Conservation (phyloP, 2,329 filamentous ascomycete species). For the Ceratocystis variospora region DNA sequence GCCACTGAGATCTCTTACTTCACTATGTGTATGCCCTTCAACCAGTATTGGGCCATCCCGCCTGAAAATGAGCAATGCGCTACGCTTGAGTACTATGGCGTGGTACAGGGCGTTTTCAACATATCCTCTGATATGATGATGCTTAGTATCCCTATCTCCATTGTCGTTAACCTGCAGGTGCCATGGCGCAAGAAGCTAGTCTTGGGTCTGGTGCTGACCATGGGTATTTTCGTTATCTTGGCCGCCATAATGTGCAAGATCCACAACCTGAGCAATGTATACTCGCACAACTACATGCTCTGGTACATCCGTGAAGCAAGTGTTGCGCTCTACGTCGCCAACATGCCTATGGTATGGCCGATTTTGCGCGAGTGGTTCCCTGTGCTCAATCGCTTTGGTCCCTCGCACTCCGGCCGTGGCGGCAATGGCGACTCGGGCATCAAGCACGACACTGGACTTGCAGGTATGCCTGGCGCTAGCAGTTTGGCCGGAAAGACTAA, state of each 20-base stretch:
- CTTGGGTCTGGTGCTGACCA: conserved; percentile 33
- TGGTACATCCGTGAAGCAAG: conserved; percentile 36
- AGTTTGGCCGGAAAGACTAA: conserved; percentile 5
- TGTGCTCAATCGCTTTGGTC: conserved; percentile 17
- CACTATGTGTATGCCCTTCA: conserved; percentile 41
- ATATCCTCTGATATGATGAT: conserved; percentile 47
- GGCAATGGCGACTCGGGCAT: conserved; percentile 10
- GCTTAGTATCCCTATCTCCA: conserved; percentile 42
- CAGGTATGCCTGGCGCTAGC: conserved; percentile 4
- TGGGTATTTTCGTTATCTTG: conserved; percentile 37
- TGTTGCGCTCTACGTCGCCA: conserved; percentile 33
- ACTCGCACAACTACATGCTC: conserved; percentile 29
- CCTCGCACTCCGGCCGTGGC: conserved; percentile 12
- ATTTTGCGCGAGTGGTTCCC: conserved; percentile 28
- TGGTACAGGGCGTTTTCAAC: conserved; percentile 45
- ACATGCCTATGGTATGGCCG: conserved; percentile 33
- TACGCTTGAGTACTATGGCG: conserved; percentile 42
- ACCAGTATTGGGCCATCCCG: conserved; percentile 44
- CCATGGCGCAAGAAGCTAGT: conserved; percentile 39
- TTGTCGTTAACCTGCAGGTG: conserved; percentile 38
- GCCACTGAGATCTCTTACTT: conserved; percentile 38
- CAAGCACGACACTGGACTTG: background rate
- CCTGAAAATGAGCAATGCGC: conserved; percentile 41
- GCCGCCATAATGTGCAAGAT: conserved; percentile 36
- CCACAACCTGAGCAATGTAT: conserved; percentile 31